A percentile compares a stretch with the other conserved stretches of the same genome.
These are phyloP conservation scores for Corylus avellana DNA, from an alignment of 306 rosid species.

Conservation along the genomic window DNA sequence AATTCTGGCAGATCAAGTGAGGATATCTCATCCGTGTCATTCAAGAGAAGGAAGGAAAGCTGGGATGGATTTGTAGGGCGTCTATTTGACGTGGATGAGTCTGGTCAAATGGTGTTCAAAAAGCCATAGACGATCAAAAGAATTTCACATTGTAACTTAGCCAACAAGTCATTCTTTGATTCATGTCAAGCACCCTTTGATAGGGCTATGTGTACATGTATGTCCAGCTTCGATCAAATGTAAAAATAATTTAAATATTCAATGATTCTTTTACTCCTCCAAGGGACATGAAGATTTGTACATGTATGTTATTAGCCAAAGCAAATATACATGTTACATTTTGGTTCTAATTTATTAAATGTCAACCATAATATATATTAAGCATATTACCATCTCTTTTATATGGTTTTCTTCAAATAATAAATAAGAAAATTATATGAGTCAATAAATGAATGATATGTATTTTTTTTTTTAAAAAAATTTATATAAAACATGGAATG, in stretches of 20 bases:
- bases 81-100: constrained; percentile 66
- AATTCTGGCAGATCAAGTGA: constrained; percentile 49
- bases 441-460: too few relatives aligned
- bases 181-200: constrained; percentile 15
- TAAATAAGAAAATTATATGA: too few relatives aligned
- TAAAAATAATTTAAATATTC: neutral
- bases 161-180: constrained; percentile 32
- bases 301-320: too few relatives aligned
- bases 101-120: constrained; percentile 81
- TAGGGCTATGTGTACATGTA: neutral
- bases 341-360: too few relatives aligned
- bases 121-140: constrained; percentile 30
- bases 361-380: too few relatives aligned
- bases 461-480: too few relatives aligned
- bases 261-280: neutral
- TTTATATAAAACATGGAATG: too few relatives aligned
- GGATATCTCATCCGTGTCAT: constrained; percentile 26
- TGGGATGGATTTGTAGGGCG: constrained; percentile 81
- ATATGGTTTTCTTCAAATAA: too few relatives aligned
- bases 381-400: too few relatives aligned
- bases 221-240: neutral
- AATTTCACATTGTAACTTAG: constrained; percentile 11
- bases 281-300: neutral
- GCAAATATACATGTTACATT: too few relatives aligned
- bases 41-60: constrained; percentile 45